A percentile compares a stretch with the other conserved stretches of the same genome.
Evolutionary conservation across 257 asterid genomes (phyloP).

Genomic region (Scutellaria minor): DNA sequence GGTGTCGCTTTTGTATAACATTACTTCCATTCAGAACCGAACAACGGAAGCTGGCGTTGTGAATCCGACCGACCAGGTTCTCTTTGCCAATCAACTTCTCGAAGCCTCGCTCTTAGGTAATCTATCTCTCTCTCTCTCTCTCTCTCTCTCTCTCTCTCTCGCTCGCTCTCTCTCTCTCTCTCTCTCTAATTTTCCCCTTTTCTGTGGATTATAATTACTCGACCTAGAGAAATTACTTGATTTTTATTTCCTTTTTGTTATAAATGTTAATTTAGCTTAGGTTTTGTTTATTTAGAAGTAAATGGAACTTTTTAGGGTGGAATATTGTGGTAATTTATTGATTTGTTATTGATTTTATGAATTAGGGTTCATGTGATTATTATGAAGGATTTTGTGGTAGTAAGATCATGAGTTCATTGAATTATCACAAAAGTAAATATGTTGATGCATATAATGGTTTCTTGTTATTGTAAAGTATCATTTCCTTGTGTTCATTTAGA

Average conservation of each 20-base stretch:
- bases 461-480: not conserved
- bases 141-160: slow-evolving; percentile 3
- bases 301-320: not conserved
- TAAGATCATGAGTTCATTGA: not conserved
- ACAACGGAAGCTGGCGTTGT: slow-evolving; percentile 47
- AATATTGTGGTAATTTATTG: not conserved
- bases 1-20: slow-evolving; percentile 52
- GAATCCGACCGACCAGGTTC: slow-evolving; percentile 76
- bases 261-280: no score
- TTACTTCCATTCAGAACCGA: slow-evolving; percentile 52
- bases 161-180: slow-evolving; percentile 20
- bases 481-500: not conserved
- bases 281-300: not conserved
- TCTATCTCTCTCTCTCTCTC: not conserved
- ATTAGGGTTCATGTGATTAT: slow-evolving; percentile 6
- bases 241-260: not conserved
- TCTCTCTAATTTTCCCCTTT: not conserved
- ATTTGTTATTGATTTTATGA: not conserved
- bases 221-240: not conserved
- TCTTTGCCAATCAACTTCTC: slow-evolving; percentile 67
- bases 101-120: slow-evolving; percentile 73
- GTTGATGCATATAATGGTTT: slow-evolving; percentile 12
- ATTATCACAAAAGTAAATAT: not conserved
- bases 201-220: not conserved
- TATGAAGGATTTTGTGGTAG: slow-evolving; percentile 9